Conservation (phyloP, 768 basidiomycete species). For the Phanerodontia chrysosporium region DNA sequence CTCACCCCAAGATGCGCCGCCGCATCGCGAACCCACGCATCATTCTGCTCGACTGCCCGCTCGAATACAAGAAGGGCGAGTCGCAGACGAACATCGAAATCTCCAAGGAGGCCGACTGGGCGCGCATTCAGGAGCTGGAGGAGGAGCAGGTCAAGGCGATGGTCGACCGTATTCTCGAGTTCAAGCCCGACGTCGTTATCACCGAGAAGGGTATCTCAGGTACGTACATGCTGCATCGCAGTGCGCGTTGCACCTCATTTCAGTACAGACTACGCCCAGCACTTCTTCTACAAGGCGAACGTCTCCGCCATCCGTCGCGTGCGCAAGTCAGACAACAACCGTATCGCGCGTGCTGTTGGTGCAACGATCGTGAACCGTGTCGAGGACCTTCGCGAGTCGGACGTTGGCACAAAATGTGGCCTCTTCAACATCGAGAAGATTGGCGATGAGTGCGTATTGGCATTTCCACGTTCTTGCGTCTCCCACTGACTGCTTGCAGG, state of each 20-base stretch:
- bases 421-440: constrained; percentile 97
- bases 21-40: constrained; percentile 88
- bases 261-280: constrained; percentile 81
- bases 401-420: constrained; percentile 91
- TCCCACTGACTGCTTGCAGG: constrained; percentile 33
- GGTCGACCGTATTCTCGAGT: constrained; percentile 81
- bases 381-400: constrained; percentile 89
- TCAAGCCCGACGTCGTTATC: constrained; percentile 92
- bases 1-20: constrained; percentile 93
- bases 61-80: constrained; percentile 99
- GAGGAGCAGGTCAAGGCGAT: constrained; percentile 93
- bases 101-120: constrained; percentile 90
- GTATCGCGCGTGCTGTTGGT: constrained; percentile 91
- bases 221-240: constrained; percentile 33
- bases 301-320: constrained; percentile 96
- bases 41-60: constrained; percentile 85
- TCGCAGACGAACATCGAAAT: constrained; percentile 99
- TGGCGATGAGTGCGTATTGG: constrained; percentile 73
- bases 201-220: constrained; percentile 98
- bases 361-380: constrained; percentile 96
- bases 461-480: not conserved
- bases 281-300: constrained; percentile 81
- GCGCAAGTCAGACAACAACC: constrained; percentile 98
- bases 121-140: constrained; percentile 87
- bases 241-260: not conserved